Evolutionary conservation across 2,329 filamentous ascomycete genomes (phyloP).

Genomic region (Colletotrichum plurivorum): DNA sequence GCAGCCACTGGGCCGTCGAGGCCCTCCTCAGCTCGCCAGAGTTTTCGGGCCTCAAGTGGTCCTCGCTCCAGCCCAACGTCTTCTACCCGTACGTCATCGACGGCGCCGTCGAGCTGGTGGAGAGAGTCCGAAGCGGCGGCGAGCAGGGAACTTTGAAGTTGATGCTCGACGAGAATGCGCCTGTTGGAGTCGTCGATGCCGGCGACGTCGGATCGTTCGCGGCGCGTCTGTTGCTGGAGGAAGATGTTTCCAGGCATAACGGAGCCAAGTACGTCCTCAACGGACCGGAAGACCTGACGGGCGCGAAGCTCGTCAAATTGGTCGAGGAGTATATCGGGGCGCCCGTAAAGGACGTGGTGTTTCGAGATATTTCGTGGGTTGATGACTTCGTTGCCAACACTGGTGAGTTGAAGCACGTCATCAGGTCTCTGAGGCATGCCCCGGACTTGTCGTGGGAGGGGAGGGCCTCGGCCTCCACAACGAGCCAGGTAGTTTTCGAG

Average conservation of each 20-base stretch:
- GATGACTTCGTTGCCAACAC: constrained; percentile 42
- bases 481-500: constrained; percentile 47
- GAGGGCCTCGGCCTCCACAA: constrained; percentile 46
- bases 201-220: constrained; percentile 53
- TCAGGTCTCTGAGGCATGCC: constrained; percentile 47
- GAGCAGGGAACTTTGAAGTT: constrained; percentile 48
- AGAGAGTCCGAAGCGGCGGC: constrained; percentile 50
- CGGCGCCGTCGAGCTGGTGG: constrained; percentile 48
- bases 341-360: constrained; percentile 46
- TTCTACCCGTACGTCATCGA: constrained; percentile 40
- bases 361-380: constrained; percentile 49
- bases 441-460: constrained; percentile 49
- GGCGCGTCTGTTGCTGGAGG: constrained; percentile 50
- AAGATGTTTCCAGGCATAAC: constrained; percentile 48
- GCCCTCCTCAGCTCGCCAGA: constrained; percentile 51
- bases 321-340: constrained; percentile 51
- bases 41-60: constrained; percentile 53
- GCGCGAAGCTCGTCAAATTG: constrained; percentile 50
- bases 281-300: constrained; percentile 56
- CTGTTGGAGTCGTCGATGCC: constrained; percentile 49
- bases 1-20: constrained; percentile 59
- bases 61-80: constrained; percentile 55
- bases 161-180: constrained; percentile 47
- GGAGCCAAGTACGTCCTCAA: constrained; percentile 55
- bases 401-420: constrained; percentile 46